These are phyloP conservation scores for Neofusicoccum cordaticola DNA, from an alignment of 2,329 filamentous ascomycete species.

Conservation along the genomic window DNA sequence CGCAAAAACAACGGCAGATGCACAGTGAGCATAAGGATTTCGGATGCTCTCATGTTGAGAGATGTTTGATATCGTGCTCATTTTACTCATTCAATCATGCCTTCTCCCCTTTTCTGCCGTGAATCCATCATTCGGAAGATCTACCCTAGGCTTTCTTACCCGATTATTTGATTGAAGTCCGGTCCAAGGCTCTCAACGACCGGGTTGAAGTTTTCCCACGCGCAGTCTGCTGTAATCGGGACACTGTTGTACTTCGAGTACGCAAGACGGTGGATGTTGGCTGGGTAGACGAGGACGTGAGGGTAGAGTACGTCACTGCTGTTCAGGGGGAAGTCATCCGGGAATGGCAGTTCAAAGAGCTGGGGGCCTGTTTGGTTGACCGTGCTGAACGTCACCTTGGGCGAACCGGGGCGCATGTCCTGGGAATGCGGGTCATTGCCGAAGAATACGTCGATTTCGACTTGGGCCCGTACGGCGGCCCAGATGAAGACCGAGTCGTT, in stretches of 20 bases:
- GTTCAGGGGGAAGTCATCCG: constrained; percentile 7
- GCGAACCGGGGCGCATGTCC: neutral
- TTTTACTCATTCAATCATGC: neutral
- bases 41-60: neutral
- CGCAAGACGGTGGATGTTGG: neutral
- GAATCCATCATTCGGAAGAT: too few species aligned
- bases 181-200: constrained; percentile 6
- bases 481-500: constrained; percentile 39
- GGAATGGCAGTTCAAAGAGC: constrained; percentile 12
- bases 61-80: neutral
- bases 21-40: neutral
- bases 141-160: neutral
- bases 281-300: constrained; percentile 5
- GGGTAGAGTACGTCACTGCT: constrained; percentile 10
- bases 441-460: constrained; percentile 11
- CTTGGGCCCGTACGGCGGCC: constrained; percentile 30
- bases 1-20: neutral
- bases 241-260: constrained; percentile 17
- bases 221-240: constrained; percentile 12
- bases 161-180: constrained; percentile 10
- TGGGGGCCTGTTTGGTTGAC: constrained; percentile 7
- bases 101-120: neutral
- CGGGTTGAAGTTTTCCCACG: constrained; percentile 17
- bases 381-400: constrained; percentile 8
- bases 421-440: constrained; percentile 1